Evolutionary conservation across 176 grass and related monocot species (phyloP).

Genomic region (Oropetium thomaeum): DNA sequence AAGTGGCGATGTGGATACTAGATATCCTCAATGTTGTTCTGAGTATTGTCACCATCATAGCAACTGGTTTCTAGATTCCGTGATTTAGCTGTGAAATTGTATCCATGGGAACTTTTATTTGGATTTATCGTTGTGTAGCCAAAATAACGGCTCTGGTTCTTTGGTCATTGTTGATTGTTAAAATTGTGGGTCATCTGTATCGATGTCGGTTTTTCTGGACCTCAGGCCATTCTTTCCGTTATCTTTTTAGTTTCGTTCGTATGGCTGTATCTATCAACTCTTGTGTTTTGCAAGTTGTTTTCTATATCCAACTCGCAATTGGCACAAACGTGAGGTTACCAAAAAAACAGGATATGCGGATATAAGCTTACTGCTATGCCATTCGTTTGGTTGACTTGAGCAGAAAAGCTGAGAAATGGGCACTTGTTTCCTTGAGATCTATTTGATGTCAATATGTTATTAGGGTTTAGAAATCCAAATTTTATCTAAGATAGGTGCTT

Average conservation of each 20-base stretch:
- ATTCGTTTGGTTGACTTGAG: too few relatives aligned
- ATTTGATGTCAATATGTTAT: too few relatives aligned
- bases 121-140: background rate
- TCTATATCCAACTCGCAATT: background rate
- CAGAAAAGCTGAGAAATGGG: too few relatives aligned
- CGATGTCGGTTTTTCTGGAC: background rate
- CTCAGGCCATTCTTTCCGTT: background rate
- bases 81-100: slow-evolving; percentile 29
- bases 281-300: background rate
- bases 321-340: too few relatives aligned
- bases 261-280: background rate
- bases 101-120: background rate
- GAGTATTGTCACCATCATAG: slow-evolving; percentile 16
- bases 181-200: slow-evolving; percentile 13
- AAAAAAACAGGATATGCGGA: too few relatives aligned
- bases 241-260: background rate
- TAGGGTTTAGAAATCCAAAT: too few relatives aligned
- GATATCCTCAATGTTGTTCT: slow-evolving; percentile 10
- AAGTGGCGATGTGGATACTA: slow-evolving; percentile 6
- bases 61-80: background rate
- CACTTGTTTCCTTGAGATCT: too few relatives aligned
- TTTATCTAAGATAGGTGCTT: too few relatives aligned
- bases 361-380: too few relatives aligned
- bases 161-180: slow-evolving; percentile 11
- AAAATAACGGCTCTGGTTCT: background rate